Percentiles rank a stretch among this genome's conserved stretches.
These are phyloP conservation scores for Ganoderma meredithae DNA, from an alignment of 1,284 basidiomycete genomes.

Conservation along the genomic window DNA sequence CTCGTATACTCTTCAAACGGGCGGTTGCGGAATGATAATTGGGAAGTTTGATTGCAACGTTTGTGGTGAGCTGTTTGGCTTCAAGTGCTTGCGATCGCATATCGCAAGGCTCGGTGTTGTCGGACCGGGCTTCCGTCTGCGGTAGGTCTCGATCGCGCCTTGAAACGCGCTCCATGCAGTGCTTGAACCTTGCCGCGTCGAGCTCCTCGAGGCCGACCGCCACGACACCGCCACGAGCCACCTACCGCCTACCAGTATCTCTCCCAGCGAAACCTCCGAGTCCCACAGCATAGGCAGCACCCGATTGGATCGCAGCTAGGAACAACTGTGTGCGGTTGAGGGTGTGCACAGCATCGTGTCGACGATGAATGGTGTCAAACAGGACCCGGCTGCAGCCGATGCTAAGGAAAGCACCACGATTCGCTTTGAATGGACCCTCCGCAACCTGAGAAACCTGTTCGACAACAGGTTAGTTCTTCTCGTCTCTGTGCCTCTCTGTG, in stretches of 20 bases:
- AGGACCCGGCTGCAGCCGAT: slow-evolving; percentile 33
- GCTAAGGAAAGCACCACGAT: slow-evolving; percentile 66
- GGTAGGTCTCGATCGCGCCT: not conserved
- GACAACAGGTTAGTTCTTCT: slow-evolving; percentile 61
- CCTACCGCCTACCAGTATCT: not conserved
- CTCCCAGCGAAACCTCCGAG: not conserved
- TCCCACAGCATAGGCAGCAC: not conserved
- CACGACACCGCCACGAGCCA: not conserved
- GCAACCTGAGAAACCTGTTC: slow-evolving; percentile 72
- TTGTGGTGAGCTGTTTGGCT: not conserved
- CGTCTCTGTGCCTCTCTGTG: not conserved
- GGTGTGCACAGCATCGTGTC: slow-evolving; percentile 4
- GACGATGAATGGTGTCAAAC: slow-evolving; percentile 4
- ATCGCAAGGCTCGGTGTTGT: not conserved
- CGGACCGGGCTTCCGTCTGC: not conserved
- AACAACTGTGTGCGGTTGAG: not conserved
- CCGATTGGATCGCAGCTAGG: not conserved
- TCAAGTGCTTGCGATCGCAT: not conserved
- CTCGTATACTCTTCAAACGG: not conserved
- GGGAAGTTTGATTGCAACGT: not conserved
- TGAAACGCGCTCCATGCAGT: not conserved
- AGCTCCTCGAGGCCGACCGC: not conserved
- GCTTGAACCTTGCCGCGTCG: not conserved
- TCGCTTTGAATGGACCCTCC: slow-evolving; percentile 80
- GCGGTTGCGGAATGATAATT: not conserved